Conservation (phyloP, 331 rosid species). For the Malus hybrid region DNA sequence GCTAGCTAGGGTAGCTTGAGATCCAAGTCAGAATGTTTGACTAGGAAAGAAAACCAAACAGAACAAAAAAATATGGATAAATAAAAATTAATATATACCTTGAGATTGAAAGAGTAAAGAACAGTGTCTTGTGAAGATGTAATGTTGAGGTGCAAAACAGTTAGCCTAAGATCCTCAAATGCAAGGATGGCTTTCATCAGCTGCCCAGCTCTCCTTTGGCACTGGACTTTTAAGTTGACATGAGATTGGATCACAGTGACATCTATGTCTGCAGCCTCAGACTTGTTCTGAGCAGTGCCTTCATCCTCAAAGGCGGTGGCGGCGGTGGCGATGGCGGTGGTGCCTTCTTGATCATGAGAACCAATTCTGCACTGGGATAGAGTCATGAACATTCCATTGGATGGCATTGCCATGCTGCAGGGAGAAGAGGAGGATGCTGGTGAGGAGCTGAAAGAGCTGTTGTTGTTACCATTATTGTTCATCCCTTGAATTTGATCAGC, state of each 20-base stretch:
- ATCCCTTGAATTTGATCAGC: constrained; percentile 17
- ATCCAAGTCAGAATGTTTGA: constrained; percentile 54
- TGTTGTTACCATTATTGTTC: neutral
- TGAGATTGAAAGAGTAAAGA: constrained; percentile 88
- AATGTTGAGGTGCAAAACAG: constrained; percentile 82
- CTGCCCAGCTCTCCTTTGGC: constrained; percentile 55
- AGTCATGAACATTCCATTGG: constrained; percentile 24
- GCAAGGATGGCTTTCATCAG: constrained; percentile 69
- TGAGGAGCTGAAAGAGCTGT: constrained; percentile 5
- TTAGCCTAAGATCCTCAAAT: constrained; percentile 66
- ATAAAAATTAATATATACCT: constrained; percentile 45
- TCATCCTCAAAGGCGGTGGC: constrained; percentile 23
- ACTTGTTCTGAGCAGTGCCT: constrained; percentile 57
- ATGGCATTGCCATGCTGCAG: constrained; percentile 14
- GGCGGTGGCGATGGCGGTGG: neutral
- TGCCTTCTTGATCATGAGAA: constrained; percentile 25
- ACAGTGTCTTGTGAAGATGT: constrained; percentile 56
- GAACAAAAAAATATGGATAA: constrained; percentile 5
- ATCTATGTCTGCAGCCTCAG: constrained; percentile 59
- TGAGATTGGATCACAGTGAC: constrained; percentile 84
- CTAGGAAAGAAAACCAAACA: neutral
- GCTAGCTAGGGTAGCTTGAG: constrained; percentile 30
- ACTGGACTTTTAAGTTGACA: constrained; percentile 78
- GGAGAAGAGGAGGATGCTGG: constrained; percentile 18
- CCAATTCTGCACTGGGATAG: constrained; percentile 33